Conservation (phyloP, 164 flowering plant genomes). For the Euptelea pleiosperma region DNA sequence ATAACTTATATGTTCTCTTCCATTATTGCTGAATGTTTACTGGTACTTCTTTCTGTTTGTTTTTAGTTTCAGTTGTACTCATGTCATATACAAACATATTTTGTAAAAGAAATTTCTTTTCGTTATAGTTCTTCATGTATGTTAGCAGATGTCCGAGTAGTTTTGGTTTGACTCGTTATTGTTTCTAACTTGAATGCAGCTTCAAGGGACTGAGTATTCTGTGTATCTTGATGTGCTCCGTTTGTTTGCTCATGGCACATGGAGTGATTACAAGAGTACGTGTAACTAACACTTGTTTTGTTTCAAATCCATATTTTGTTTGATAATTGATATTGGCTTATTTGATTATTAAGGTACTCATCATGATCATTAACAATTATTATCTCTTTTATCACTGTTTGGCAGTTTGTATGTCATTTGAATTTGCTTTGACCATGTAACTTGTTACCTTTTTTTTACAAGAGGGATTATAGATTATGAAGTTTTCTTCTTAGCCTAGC, state of each 20-base stretch:
- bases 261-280: slow-evolving; percentile 96
- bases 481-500: no score
- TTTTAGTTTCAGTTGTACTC: no score
- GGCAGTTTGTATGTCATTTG: no score
- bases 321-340: neutral
- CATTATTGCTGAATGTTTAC: no score
- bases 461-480: no score
- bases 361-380: no score
- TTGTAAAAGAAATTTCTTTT: neutral
- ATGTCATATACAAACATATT: no score
- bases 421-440: no score
- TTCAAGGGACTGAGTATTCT: slow-evolving; percentile 71
- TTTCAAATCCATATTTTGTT: neutral
- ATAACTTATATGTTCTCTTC: no score
- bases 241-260: slow-evolving; percentile 91
- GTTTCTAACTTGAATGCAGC: slow-evolving; percentile 44
- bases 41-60: no score
- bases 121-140: neutral
- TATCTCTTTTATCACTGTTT: neutral
- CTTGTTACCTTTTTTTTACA: no score
- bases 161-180: slow-evolving; percentile 4
- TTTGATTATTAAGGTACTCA: neutral
- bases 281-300: neutral
- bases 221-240: slow-evolving; percentile 66
- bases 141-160: neutral